phyloP scores from a whole-genome alignment of 768 basidiomycete genomes.

The Pluteus cervinus region DNA sequence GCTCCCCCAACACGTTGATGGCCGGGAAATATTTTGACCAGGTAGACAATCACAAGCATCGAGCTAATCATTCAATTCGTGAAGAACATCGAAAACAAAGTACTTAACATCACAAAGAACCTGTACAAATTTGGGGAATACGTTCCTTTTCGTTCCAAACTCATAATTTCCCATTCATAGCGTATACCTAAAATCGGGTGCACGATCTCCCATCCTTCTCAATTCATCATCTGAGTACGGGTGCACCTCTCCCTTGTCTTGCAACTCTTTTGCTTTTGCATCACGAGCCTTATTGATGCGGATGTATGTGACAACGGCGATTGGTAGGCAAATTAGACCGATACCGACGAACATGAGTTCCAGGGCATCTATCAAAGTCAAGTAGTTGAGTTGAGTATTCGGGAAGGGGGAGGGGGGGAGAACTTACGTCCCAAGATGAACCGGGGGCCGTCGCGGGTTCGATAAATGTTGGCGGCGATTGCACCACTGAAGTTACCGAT shows the following conservation, averaged over 20 bases:
- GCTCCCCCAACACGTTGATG: no score
- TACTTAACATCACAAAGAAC: no score
- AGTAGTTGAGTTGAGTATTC: not conserved
- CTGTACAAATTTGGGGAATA: no score
- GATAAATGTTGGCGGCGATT: constrained; percentile 59
- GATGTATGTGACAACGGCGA: constrained; percentile 42
- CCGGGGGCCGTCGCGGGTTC: constrained; percentile 50
- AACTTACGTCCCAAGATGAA: constrained; percentile 59
- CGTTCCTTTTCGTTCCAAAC: constrained; percentile 1
- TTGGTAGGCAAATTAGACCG: constrained; percentile 46
- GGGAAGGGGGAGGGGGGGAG: not conserved
- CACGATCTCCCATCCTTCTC: constrained; percentile 48
- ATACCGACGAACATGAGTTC: constrained; percentile 68
- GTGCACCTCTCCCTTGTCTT: constrained; percentile 24
- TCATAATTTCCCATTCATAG: constrained; percentile 12
- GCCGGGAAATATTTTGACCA: no score
- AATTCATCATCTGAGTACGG: constrained; percentile 30
- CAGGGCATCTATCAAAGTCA: constrained; percentile 38
- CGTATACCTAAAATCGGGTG: constrained; percentile 59
- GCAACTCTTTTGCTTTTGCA: constrained; percentile 17
- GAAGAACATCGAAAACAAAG: no score
- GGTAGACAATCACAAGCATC: no score
- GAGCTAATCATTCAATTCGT: no score
- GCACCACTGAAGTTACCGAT: constrained; percentile 63
- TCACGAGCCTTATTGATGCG: constrained; percentile 55